phyloP scores from a whole-genome alignment of 2,329 filamentous ascomycete genomes.

The Pseudogymnoascus sp. region DNA sequence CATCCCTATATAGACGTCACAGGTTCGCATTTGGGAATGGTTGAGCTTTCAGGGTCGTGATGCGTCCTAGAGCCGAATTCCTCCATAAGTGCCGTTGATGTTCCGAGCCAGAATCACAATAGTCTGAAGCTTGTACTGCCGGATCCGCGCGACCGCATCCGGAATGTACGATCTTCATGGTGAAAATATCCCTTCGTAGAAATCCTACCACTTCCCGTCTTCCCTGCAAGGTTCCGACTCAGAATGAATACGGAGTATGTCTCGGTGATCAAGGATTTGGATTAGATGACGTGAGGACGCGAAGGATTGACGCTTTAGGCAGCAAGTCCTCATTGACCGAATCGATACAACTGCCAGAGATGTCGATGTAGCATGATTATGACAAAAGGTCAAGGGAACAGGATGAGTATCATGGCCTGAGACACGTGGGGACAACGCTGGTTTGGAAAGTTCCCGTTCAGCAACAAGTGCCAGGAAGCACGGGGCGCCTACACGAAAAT shows the following conservation, averaged over 20 bases:
- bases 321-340: background rate
- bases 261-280: background rate
- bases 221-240: background rate
- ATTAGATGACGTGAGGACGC: background rate
- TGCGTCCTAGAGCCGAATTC: background rate
- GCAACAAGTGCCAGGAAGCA: background rate
- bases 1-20: background rate
- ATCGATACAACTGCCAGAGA: background rate
- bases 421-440: background rate
- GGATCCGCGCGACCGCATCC: background rate
- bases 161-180: background rate
- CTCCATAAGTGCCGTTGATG: background rate
- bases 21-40: background rate
- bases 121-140: background rate
- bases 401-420: background rate
- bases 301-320: background rate
- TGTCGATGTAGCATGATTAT: background rate
- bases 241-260: background rate
- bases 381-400: background rate
- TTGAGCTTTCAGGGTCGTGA: background rate
- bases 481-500: background rate
- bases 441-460: background rate
- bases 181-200: background rate
- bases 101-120: background rate
- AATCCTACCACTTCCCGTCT: background rate